Conservation (phyloP, 208 protist species). For the Leptomonas pyrrhocoris region DNA sequence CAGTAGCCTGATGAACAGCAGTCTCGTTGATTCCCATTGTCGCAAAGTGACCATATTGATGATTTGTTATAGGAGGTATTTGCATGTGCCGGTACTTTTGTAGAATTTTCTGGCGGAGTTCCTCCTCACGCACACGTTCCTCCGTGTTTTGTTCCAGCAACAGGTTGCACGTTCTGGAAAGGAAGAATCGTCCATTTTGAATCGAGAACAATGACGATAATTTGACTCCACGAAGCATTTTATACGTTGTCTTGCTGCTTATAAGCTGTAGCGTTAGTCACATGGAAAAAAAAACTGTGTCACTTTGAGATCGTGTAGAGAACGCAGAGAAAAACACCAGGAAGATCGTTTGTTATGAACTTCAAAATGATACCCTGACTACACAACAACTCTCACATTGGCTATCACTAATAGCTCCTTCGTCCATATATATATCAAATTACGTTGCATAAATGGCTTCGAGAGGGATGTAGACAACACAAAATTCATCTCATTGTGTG, state of each 20-base stretch:
- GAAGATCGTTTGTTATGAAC: too few species aligned
- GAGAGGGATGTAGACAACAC: too few species aligned
- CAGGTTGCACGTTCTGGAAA: conserved; percentile 24
- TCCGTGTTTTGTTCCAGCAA: conserved; percentile 20
- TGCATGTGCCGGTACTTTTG: conserved; percentile 58
- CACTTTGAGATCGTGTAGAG: too few species aligned
- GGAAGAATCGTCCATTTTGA: not conserved
- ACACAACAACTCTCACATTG: too few species aligned
- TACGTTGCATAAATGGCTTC: too few species aligned
- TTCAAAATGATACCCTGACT: too few species aligned
- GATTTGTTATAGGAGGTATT: conserved; percentile 42
- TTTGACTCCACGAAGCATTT: conserved; percentile 16
- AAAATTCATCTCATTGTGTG: too few species aligned
- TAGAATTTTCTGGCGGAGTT: conserved; percentile 52
- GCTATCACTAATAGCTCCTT: too few species aligned
- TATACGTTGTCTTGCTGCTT: not conserved
- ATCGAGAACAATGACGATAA: not conserved
- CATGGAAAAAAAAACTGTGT: not conserved
- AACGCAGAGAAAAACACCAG: too few species aligned
- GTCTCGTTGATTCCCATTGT: conserved; percentile 36
- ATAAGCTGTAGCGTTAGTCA: not conserved
- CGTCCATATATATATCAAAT: too few species aligned
- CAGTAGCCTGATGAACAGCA: conserved; percentile 32
- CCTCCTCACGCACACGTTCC: conserved; percentile 54
- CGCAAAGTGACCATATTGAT: conserved; percentile 71